Base-by-base conservation (phyloP, 2,329 filamentous ascomycete genomes). In the Colletotrichum brevisporum region DNA sequence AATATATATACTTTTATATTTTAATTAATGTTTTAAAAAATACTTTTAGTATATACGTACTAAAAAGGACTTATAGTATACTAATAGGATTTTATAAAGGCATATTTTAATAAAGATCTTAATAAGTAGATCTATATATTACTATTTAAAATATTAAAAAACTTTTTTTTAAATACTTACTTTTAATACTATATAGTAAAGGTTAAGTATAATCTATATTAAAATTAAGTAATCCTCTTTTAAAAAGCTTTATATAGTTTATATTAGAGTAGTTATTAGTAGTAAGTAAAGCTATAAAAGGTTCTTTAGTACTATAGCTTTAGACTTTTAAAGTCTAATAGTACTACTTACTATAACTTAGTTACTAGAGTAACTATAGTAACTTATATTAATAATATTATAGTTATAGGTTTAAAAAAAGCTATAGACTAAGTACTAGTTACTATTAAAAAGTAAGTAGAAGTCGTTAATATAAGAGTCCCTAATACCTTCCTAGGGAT, bases 301-400 rank as follows among this genome's bases (percentile, higher is more conserved):
- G 31, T 53, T 24, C 31, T 31, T 13, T 2, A 15, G 21, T 15
- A 9, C 5, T 12, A 31, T 31, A 53, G 16, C 1, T 53, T 31
- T 53, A 31, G 3, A 16, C 13, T 36, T 6, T 31, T 53, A 31
- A 1, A 4, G 2, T 31, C 16, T 21, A 36, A 53, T 31, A 13
- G 5, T 13, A 16, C n/a, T 15, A 24, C 31, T 5, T 53, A 53
- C 16, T 36, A 53, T 53, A 53, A 53, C 21, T 21, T 4, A 12
- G 21, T 31, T 4, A 13, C 31, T 15, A 53, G 3, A 1, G 12
- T 53, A 13, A 53, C 31, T 31, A 53, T 36, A 53, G 13, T 6
- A 36, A 53, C 13, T 4, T 53, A 31, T 53, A 53, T 53, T 53
- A n/a, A 53, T 31, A 53, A 53, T 53, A 53, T 53, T 15, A 16